Base-by-base conservation (phyloP, 331 rosid species). In the Malus hybrid region DNA sequence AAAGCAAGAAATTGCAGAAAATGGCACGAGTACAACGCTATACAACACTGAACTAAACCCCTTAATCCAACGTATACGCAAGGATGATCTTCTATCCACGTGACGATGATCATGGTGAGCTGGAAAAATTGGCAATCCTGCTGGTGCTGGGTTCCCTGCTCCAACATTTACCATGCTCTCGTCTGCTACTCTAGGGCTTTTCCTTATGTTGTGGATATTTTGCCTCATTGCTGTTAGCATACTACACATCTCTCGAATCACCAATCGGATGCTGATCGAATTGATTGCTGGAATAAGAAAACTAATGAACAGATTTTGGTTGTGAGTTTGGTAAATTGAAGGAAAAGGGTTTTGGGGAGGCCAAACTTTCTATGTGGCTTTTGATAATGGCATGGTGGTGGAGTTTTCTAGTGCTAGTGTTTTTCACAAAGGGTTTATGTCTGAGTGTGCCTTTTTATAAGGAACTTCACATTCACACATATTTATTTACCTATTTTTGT, bases 171-270 rank as follows among this genome's bases (percentile, higher is more conserved):
- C 83, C 92, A 92, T 88, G 89, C 75, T 85, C 75, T 86, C 97
- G 79, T 91, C 93, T 11, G 91, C 93, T 13, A 87, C 97, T 81
- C 82, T 82, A 19, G 95, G 86, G 18, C 91, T 85, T 82, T 91
- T 91, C 72, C 78, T 87, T 33, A 86, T 74, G 80, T 72, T 93
- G n/a, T 89, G 84, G 18, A 92, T 70, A 77, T 90, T 92, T 67
- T 85, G 90, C 63, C 84, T 78, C 78, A 89, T 75, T 53, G 83
- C 78, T 12, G 80, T 83, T 28, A 90, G 24, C 75, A 86, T 5
- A 62, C 87, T 75, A 87, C 80, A 77, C 92, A 89, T 91, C 18
- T 32, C 75, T 16, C 57, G n/a, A 46, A 12, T 28, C 50, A 53
- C 29, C 28, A 8, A 13, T 4, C 42, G 66, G 15, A 30, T 12